These are phyloP conservation scores for Rhizoclosmatium sp. DNA, from an alignment of 192 early-diverging fungal genomes.

Conservation along the genomic window DNA sequence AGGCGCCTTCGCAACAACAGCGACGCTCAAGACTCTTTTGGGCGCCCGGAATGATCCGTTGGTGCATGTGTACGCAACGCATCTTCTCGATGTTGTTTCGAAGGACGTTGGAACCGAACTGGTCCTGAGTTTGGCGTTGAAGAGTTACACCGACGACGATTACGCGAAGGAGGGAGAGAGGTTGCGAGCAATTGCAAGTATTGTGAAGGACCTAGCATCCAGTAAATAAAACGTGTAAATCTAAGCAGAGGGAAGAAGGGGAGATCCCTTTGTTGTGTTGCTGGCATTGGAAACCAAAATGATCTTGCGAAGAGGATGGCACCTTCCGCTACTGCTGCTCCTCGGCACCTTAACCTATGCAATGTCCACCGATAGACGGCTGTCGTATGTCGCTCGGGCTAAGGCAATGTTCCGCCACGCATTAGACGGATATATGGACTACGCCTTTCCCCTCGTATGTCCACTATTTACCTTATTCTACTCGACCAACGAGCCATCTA, in stretches of 20 bases:
- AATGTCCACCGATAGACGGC: background rate
- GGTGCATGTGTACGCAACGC: constrained; percentile 11
- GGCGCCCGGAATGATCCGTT: constrained; percentile 20
- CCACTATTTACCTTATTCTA: background rate
- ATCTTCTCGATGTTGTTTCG: background rate
- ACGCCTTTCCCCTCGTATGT: constrained; percentile 76
- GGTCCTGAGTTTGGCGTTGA: constrained; percentile 14
- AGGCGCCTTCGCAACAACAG: background rate
- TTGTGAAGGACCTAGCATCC: background rate
- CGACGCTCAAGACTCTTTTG: constrained; percentile 3
- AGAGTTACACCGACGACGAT: background rate
- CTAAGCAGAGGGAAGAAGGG: no score
- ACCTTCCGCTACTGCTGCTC: background rate
- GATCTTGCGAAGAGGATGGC: background rate
- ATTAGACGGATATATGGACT: constrained; percentile 78
- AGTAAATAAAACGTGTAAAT: no score
- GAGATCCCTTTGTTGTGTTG: no score
- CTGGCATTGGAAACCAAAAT: no score
- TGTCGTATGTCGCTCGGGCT: constrained; percentile 34
- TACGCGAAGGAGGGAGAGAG: background rate
- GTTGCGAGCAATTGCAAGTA: constrained; percentile 13
- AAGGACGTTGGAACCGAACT: background rate
- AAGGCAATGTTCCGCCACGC: constrained; percentile 62
- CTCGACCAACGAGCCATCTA: background rate
- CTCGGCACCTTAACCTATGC: background rate